Percentiles rank a stretch among this genome's conserved stretches.
These are phyloP conservation scores for Musa itinerans DNA, from an alignment of 176 grass and related monocot species.

Conservation along the genomic window DNA sequence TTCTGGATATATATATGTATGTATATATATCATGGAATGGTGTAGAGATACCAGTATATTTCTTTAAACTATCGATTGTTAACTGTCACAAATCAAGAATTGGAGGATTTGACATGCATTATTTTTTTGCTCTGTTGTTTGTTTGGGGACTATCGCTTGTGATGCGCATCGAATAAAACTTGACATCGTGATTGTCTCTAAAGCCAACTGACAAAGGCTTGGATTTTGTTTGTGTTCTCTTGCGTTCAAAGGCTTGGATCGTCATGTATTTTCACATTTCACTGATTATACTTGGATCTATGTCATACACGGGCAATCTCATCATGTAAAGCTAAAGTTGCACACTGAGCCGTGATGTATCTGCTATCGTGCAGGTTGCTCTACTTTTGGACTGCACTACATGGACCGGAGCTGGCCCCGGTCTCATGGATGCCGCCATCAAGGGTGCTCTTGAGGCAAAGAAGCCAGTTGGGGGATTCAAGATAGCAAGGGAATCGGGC, in stretches of 20 bases:
- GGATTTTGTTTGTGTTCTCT: too few species aligned
- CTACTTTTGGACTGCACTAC: conserved; percentile 69
- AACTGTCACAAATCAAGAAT: neutral
- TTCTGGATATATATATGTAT: too few species aligned
- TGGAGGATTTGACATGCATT: neutral
- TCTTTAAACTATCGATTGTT: neutral
- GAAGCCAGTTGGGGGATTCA: conserved; percentile 62
- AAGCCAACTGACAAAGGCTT: too few species aligned
- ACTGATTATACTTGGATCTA: too few species aligned
- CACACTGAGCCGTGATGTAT: neutral
- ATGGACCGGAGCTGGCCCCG: conserved; percentile 69
- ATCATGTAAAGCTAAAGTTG: neutral
- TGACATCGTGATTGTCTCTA: too few species aligned
- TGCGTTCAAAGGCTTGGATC: too few species aligned
- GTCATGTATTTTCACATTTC: too few species aligned
- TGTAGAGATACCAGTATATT: neutral
- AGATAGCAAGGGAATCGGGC: conserved; percentile 62
- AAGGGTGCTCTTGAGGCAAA: conserved; percentile 52
- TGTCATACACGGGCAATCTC: neutral
- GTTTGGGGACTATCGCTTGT: too few species aligned
- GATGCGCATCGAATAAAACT: too few species aligned
- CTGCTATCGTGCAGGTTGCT: conserved; percentile 28
- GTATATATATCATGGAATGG: neutral
- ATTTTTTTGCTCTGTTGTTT: neutral
- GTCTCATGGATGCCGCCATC: conserved; percentile 75